Evolutionary conservation across 2,329 filamentous ascomycete species (phyloP).

Genomic region (Colletotrichum cereale): DNA sequence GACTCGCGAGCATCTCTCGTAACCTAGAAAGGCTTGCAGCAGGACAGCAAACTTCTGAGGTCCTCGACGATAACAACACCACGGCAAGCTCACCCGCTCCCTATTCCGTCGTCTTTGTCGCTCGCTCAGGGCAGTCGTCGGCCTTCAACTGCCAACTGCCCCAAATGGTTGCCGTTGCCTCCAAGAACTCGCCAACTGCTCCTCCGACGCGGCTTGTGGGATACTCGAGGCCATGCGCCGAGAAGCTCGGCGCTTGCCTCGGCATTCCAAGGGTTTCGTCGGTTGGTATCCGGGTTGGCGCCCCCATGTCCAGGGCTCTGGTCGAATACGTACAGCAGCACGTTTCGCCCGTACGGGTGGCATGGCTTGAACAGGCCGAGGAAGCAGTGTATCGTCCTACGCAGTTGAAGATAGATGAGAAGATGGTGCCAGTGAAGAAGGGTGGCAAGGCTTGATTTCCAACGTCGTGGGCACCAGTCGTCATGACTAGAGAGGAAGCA

Average conservation of each 20-base stretch:
- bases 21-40: constrained; percentile 54
- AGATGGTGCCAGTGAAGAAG: constrained; percentile 34
- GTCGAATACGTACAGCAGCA: constrained; percentile 66
- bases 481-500: background rate
- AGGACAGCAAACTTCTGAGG: constrained; percentile 48
- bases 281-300: constrained; percentile 68
- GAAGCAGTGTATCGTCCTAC: constrained; percentile 48
- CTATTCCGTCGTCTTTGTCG: constrained; percentile 70
- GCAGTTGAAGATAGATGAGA: constrained; percentile 35
- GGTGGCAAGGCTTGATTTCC: constrained; percentile 22
- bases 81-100: constrained; percentile 21
- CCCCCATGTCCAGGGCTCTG: constrained; percentile 69
- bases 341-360: constrained; percentile 64
- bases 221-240: constrained; percentile 71
- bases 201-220: constrained; percentile 69
- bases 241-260: constrained; percentile 67
- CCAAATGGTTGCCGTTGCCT: constrained; percentile 65
- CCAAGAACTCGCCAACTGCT: constrained; percentile 53
- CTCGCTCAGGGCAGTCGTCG: constrained; percentile 68
- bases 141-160: constrained; percentile 72
- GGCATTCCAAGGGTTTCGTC: constrained; percentile 75
- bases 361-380: constrained; percentile 60
- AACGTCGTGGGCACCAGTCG: too few relatives aligned
- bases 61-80: constrained; percentile 43
- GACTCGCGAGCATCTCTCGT: constrained; percentile 73